Evolutionary conservation across 139 green algal genomes (phyloP).

Genomic region (Tetradesmus obliquus): DNA sequence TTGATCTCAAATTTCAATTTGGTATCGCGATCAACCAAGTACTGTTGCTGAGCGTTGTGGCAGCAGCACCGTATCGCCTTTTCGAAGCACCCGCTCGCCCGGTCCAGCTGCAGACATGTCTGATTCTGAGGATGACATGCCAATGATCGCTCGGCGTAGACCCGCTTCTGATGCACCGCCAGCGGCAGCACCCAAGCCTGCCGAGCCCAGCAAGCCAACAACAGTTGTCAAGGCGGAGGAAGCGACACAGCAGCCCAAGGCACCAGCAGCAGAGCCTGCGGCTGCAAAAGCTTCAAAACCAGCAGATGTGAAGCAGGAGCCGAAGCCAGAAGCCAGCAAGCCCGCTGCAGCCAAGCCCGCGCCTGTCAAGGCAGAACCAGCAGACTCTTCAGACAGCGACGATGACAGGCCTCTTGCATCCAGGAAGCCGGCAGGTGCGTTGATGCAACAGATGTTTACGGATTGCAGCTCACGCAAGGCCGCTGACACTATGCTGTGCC

Average conservation of each 20-base stretch:
- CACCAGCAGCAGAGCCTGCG: not conserved
- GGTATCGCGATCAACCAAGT: not conserved
- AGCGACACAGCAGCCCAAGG: not conserved
- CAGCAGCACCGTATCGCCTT: not conserved
- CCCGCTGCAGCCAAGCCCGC: constrained; percentile 8
- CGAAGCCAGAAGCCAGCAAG: not conserved
- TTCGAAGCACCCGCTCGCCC: not conserved
- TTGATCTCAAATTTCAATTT: not conserved
- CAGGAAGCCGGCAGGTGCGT: constrained; percentile 3
- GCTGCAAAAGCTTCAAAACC: constrained; percentile 16
- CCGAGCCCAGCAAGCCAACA: not conserved
- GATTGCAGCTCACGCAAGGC: not conserved
- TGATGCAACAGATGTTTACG: not conserved
- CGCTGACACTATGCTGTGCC: not conserved
- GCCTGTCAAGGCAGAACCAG: constrained; percentile 11
- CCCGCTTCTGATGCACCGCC: constrained; percentile 3
- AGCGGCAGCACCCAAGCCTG: constrained; percentile 5
- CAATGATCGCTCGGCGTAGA: constrained; percentile 20
- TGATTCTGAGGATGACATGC: constrained; percentile 45
- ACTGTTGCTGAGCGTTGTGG: not conserved
- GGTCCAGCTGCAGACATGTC: constrained; percentile 9
- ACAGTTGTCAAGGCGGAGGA: not conserved
- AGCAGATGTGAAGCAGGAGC: constrained; percentile 23
- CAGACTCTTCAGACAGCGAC: constrained; percentile 32
- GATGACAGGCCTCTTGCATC: constrained; percentile 26